Base-by-base conservation (phyloP, 768 basidiomycete species). In the Pisolithus marmoratus region DNA sequence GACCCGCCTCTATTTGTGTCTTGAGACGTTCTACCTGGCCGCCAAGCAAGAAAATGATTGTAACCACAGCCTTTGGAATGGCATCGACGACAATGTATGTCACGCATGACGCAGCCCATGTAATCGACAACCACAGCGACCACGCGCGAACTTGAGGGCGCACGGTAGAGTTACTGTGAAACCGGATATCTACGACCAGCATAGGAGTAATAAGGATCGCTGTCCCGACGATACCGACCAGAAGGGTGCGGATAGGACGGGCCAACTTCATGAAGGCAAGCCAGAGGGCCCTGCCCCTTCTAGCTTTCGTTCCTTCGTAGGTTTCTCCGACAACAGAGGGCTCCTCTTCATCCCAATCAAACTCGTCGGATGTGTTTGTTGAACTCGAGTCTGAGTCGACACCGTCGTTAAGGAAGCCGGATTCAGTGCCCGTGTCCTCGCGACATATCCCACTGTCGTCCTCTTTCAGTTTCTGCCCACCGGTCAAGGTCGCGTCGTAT, bases 291-390 rank as follows among this genome's bases (percentile, higher is more conserved):
- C 84, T 77, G 46, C 82, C 80, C 46, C 87, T 76, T 58, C 76
- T 81, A 4, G 83, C 84, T 58, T 80, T 80, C 24, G 61, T 56
- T 46, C 65, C 60, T 11, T 61, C 59, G 38, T 40, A 54, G 3
- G 48, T 51, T 29, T 56, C 65, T 46, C 60, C 54, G 31, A 63
- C 67, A 17, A 17, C 37, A 37, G 65, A 56, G 41, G 52, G 50
- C 14, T 83, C 80, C 44, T 80, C 82, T 48, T 82, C 77, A 50
- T 87, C 83, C 85, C 85, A 86, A 70, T 87, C 76, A 57, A 90
- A 87, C 58, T 87, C 83, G 60, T 87, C 85, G 9, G 77, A 79
- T 3, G 80, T 75, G 57, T 82, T 78, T 12, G 84, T 84, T 24
- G 72, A 75, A n/a, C 80, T 73, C 8, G 54, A 60, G 31, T 68